Percentiles rank a stretch among this genome's conserved stretches.
phyloP scores from a whole-genome alignment of 148 eudicot genomes.

The Rheum nobile region DNA sequence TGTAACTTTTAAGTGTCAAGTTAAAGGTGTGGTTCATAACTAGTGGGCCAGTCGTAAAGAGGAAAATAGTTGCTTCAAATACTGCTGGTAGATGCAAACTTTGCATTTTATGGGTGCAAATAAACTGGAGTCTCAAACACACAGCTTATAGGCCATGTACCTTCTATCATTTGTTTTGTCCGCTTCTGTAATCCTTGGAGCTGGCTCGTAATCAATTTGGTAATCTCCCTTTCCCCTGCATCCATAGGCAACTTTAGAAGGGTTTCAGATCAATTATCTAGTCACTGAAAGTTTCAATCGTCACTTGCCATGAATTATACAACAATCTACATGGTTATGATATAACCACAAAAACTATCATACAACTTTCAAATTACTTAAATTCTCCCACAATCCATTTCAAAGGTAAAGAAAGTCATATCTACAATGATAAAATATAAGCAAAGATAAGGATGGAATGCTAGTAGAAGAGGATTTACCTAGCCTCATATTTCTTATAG shows the following conservation, averaged over 20 bases:
- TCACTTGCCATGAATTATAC: not conserved
- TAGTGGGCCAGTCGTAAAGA: not conserved
- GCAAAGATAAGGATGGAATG: not conserved
- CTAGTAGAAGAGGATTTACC: slow-evolving; percentile 28
- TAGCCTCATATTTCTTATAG: slow-evolving; percentile 59
- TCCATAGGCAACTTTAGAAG: slow-evolving; percentile 8
- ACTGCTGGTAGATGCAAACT: not conserved
- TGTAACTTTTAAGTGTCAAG: not conserved
- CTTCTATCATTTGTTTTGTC: slow-evolving; percentile 74
- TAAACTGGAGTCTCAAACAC: not conserved
- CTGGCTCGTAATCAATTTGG: slow-evolving; percentile 81
- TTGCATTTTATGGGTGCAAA: not conserved
- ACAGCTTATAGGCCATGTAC: slow-evolving; percentile 19
- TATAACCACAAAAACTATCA: not conserved
- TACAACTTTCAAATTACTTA: not conserved
- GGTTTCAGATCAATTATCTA: slow-evolving; percentile 25
- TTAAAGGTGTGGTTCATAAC: not conserved
- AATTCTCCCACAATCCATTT: not conserved
- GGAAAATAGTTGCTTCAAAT: not conserved
- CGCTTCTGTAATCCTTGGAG: slow-evolving; percentile 85
- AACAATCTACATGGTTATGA: not conserved
- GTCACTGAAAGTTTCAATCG: not conserved
- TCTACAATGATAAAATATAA: not conserved
- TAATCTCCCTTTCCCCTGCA: slow-evolving; percentile 79
- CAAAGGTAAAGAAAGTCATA: not conserved